Conservation (phyloP, 176 grass and related monocot species). For the Miscanthus lutarioriparius region DNA sequence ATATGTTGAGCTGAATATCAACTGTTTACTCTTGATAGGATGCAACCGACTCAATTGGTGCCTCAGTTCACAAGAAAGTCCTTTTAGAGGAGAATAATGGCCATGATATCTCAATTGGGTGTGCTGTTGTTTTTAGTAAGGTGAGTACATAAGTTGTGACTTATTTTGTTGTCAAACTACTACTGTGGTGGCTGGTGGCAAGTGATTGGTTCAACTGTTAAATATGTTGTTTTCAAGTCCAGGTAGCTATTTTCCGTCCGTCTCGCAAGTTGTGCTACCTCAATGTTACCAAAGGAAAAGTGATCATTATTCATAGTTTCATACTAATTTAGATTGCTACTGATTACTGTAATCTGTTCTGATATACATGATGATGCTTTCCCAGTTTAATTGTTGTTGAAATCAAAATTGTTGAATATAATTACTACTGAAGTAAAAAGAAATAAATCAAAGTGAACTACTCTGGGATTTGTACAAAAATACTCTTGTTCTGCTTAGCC, state of each 20-base stretch:
- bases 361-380: not conserved
- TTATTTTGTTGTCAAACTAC: slow-evolving; percentile 10
- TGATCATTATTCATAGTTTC: slow-evolving; percentile 4
- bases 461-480: not conserved
- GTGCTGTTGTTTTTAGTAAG: slow-evolving; percentile 49
- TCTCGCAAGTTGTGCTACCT: slow-evolving; percentile 42
- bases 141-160: slow-evolving; percentile 16
- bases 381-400: not conserved
- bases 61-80: slow-evolving; percentile 51
- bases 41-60: slow-evolving; percentile 37
- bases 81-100: slow-evolving; percentile 28
- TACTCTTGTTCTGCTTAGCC: not conserved
- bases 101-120: slow-evolving; percentile 47
- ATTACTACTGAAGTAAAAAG: not conserved
- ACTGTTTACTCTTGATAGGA: slow-evolving; percentile 41
- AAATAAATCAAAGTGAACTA: not conserved
- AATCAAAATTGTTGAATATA: not conserved
- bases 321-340: not conserved
- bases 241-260: slow-evolving; percentile 53
- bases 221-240: slow-evolving; percentile 14
- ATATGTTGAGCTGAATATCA: not conserved
- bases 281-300: slow-evolving; percentile 51
- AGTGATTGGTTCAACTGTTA: slow-evolving; percentile 4
- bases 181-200: not conserved
- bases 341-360: not conserved